Evolutionary conservation across 1,139 yeast species (phyloP).

Genomic region (Hyphopichia khmerensis): DNA sequence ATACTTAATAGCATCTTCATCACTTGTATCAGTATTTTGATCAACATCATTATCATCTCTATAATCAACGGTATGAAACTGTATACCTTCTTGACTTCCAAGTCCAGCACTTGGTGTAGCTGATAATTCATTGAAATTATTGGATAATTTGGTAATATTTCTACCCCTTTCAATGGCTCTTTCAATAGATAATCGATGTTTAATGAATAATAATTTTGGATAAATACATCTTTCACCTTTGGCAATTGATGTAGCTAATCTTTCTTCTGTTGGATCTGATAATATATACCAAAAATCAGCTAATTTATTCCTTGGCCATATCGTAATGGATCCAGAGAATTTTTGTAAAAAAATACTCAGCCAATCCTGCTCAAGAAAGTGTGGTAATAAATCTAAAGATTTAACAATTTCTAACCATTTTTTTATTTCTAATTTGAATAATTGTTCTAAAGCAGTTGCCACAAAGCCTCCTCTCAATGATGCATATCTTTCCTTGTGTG

Average conservation of each 20-base stretch:
- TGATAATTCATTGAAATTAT: conserved; percentile 3
- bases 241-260: conserved; percentile 53
- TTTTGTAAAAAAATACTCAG: conserved; percentile 72
- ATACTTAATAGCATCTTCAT: conserved; percentile 11
- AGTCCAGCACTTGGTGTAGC: conserved; percentile 4
- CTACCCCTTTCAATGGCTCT: conserved; percentile 59
- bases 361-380: conserved; percentile 76
- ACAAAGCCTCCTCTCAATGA: conserved; percentile 73
- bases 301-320: conserved; percentile 68
- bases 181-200: conserved; percentile 63
- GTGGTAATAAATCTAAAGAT: conserved; percentile 66
- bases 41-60: conserved; percentile 16
- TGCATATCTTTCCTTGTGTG: conserved; percentile 35
- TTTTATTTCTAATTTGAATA: conserved; percentile 66
- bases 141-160: conserved; percentile 19
- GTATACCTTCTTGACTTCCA: conserved; percentile 9
- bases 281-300: conserved; percentile 64
- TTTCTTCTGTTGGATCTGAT: conserved; percentile 64
- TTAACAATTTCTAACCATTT: conserved; percentile 74
- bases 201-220: conserved; percentile 65
- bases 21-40: conserved; percentile 18
- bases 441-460: conserved; percentile 69
- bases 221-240: conserved; percentile 68
- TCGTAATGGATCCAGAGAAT: conserved; percentile 73
- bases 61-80: conserved; percentile 5